These are phyloP conservation scores for Termitomyces sp. DNA, from an alignment of 768 basidiomycete genomes.

Conservation along the genomic window DNA sequence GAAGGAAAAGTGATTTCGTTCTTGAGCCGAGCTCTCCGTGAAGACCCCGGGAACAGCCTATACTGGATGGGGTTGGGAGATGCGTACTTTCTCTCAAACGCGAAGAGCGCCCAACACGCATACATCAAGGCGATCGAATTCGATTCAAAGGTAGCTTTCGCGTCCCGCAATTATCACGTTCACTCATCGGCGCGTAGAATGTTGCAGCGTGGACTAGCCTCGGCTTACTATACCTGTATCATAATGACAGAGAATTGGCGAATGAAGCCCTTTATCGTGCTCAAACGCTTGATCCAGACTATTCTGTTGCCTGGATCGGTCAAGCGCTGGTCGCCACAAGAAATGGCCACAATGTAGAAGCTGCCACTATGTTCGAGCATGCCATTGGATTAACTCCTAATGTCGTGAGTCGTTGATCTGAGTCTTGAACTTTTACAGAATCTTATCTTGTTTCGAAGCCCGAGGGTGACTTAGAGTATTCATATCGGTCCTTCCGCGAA, in stretches of 20 bases:
- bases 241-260: conserved; percentile 78
- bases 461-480: conserved; percentile 76
- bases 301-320: conserved; percentile 85
- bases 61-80: conserved; percentile 87
- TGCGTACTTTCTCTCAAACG: conserved; percentile 60
- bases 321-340: conserved; percentile 70
- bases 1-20: conserved; percentile 45
- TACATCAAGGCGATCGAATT: conserved; percentile 87
- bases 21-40: conserved; percentile 68
- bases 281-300: conserved; percentile 91
- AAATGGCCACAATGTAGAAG: conserved; percentile 58
- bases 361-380: conserved; percentile 69
- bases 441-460: conserved; percentile 43
- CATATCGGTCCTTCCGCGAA: conserved; percentile 52
- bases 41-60: conserved; percentile 63
- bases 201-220: conserved; percentile 81
- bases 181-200: conserved; percentile 40
- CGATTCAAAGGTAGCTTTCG: conserved; percentile 65
- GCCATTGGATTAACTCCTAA: conserved; percentile 56
- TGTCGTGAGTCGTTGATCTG: conserved; percentile 42
- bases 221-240: conserved; percentile 80
- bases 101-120: conserved; percentile 84
- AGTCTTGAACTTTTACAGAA: not conserved
- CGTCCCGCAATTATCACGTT: not conserved
- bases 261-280: conserved; percentile 84